phyloP scores from a whole-genome alignment of 2,329 filamentous ascomycete genomes.

The Botryosphaeria agaves region DNA sequence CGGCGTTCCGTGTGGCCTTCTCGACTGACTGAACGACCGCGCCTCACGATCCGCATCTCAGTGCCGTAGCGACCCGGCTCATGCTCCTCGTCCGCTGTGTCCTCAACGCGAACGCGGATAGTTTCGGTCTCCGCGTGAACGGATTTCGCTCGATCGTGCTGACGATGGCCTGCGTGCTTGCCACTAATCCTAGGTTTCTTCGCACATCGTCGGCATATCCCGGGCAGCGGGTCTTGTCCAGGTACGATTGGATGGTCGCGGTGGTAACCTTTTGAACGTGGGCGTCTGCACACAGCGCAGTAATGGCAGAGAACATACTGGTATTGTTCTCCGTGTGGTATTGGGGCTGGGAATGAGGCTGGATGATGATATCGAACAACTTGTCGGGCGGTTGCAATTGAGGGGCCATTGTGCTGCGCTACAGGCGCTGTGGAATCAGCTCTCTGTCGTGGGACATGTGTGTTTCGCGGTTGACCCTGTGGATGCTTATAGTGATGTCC shows the following conservation, averaged over 20 bases:
- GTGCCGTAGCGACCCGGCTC: background rate
- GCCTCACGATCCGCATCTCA: background rate
- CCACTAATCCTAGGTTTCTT: background rate
- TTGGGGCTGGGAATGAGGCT: background rate
- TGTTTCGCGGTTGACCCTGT: too few species aligned
- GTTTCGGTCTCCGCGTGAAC: too few species aligned
- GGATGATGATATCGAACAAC: constrained; percentile 1
- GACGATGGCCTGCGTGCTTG: too few species aligned
- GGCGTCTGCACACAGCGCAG: constrained; percentile 14
- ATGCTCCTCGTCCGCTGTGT: background rate
- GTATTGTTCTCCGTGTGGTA: background rate
- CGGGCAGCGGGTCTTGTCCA: constrained; percentile 13
- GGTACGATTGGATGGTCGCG: constrained; percentile 13
- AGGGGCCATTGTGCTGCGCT: too few species aligned
- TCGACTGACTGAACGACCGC: background rate
- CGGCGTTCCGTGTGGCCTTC: too few species aligned
- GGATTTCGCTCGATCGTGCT: too few species aligned
- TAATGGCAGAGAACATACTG: constrained; percentile 11
- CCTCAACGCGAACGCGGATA: background rate
- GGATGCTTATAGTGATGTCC: too few species aligned
- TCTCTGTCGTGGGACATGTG: background rate
- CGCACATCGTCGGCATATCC: constrained; percentile 15
- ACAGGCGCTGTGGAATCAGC: background rate
- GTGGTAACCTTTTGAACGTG: constrained; percentile 16
- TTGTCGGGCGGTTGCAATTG: too few species aligned